Conservation (phyloP, 805 yeast genomes). For the Sungouiella blattae region DNA sequence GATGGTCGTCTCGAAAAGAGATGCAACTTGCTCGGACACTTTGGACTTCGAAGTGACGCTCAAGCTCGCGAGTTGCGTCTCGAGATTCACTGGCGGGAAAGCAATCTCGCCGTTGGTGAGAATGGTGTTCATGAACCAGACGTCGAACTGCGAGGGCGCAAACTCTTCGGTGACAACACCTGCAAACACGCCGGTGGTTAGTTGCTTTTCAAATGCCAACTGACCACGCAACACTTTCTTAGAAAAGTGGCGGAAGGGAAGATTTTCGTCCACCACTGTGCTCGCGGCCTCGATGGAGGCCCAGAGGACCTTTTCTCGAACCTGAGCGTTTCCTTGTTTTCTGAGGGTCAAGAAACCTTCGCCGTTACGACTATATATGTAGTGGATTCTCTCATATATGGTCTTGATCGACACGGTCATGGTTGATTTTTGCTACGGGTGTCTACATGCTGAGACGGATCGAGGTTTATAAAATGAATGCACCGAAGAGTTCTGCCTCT, state of each 20-base stretch:
- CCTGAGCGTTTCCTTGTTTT: slow-evolving; percentile 8
- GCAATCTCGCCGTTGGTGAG: slow-evolving; percentile 18
- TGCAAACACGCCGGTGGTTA: slow-evolving; percentile 11
- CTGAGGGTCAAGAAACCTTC: slow-evolving; percentile 13
- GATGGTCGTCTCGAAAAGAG: slow-evolving; percentile 43
- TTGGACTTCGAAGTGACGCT: not conserved
- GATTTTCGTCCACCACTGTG: not conserved
- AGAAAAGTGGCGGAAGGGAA: not conserved
- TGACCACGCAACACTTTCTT: not conserved
- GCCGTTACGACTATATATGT: slow-evolving; percentile 24
- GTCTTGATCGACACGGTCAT: slow-evolving; percentile 19
- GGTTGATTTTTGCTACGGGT: too few species aligned
- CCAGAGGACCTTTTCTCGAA: slow-evolving; percentile 7
- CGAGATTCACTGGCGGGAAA: slow-evolving; percentile 1
- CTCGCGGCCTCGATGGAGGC: not conserved
- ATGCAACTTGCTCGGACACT: slow-evolving; percentile 25
- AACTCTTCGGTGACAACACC: slow-evolving; percentile 31
- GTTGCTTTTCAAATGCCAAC: slow-evolving; percentile 19
- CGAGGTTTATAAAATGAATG: too few species aligned
- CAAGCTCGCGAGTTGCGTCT: not conserved
- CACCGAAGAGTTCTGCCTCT: too few species aligned
- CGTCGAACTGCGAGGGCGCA: slow-evolving; percentile 22
- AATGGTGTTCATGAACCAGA: slow-evolving; percentile 31
- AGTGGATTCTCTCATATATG: slow-evolving; percentile 24
- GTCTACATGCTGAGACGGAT: too few species aligned